Evolutionary conservation across 2,329 filamentous ascomycete species (phyloP), one percentile per base, ranked within the genome.

Genomic region (Aspergillus ustus): DNA sequence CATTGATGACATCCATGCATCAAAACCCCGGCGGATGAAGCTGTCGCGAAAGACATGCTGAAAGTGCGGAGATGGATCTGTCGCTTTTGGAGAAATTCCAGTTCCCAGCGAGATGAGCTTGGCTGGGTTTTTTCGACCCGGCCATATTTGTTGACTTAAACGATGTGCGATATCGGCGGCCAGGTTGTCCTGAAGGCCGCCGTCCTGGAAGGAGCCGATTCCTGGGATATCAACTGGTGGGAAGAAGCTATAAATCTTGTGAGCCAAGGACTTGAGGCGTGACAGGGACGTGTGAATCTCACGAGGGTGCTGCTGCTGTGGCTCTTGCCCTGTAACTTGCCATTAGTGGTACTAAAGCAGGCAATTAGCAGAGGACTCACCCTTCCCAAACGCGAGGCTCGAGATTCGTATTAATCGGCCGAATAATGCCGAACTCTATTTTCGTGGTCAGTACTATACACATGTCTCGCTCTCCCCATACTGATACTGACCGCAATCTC

Each of bases 1-100:
- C 44, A 70, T 66, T 1, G 57, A 66, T n/a, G 62, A 67, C 53
- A 70, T 70, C 68, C 44, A 70, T 8, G 57, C 48, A 49, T 70
- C 57, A 54, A 69, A 70, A 2, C 62, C 64, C 19, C 60, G 52
- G n/a, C 62, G 59, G 29, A 70, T 7, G 31, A 70, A 70, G 58
- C 68, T 48, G 22, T 70, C 59, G 7, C 53, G 44, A 40, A 67
- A 69, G 31, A 70, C 37, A 31, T 70, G 57, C 17, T 61, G 62
- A 44, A 70, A 70, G 52, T 70, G 45, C 2, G 56, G 64, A 17
- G 65, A 66, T 28, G 59, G 45, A 8, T 66, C 15, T 25, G 22
- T 40, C 7, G 25, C 28, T 48, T 40, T 34, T 28, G 57, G 17
- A 8, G 37, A 20, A 46, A 28, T 58, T 19, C 65, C 51, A 19